Conservation (phyloP, 2,329 filamentous ascomycete species). For the Remersonia thermophila region DNA sequence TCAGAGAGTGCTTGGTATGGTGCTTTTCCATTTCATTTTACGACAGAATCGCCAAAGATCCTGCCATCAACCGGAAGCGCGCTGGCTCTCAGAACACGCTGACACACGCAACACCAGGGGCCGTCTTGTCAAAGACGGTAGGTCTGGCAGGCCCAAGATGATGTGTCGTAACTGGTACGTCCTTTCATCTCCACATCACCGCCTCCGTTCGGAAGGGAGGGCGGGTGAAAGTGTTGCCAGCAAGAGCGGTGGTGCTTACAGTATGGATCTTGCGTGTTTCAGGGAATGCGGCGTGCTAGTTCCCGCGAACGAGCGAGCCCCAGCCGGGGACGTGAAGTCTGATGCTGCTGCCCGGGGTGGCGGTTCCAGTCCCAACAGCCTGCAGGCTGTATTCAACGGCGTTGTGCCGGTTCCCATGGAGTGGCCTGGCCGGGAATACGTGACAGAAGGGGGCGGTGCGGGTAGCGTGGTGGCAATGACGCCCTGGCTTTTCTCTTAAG, state of each 20-base stretch:
- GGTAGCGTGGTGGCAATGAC: not conserved
- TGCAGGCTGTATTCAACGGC: conserved; percentile 35
- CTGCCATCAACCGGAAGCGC: too few relatives aligned
- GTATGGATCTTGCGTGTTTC: too few relatives aligned
- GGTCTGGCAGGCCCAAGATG: conserved; percentile 57
- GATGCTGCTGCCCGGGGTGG: too few relatives aligned
- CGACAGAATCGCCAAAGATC: too few relatives aligned
- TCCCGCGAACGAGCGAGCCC: conserved; percentile 23
- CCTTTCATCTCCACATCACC: too few relatives aligned
- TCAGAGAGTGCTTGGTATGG: conserved; percentile 81
- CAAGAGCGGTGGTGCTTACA: too few relatives aligned
- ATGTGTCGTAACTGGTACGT: conserved; percentile 66
- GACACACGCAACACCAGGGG: conserved; percentile 60
- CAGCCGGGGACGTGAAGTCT: conserved; percentile 4
- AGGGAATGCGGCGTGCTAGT: conserved; percentile 81
- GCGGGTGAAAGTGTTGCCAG: too few relatives aligned
- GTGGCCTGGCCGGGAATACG: conserved; percentile 33
- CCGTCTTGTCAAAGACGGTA: conserved; percentile 56
- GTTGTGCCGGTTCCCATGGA: conserved; percentile 52
- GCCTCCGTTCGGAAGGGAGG: too few relatives aligned
- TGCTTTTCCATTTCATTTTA: too few relatives aligned
- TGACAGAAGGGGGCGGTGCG: conserved; percentile 12
- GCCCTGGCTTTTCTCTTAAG: conserved; percentile 30
- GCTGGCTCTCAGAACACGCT: too few relatives aligned
- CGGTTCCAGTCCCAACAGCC: too few relatives aligned